These are phyloP conservation scores for Ophiostoma triangulosporum DNA, from an alignment of 2,329 filamentous ascomycete genomes.

Conservation along the genomic window DNA sequence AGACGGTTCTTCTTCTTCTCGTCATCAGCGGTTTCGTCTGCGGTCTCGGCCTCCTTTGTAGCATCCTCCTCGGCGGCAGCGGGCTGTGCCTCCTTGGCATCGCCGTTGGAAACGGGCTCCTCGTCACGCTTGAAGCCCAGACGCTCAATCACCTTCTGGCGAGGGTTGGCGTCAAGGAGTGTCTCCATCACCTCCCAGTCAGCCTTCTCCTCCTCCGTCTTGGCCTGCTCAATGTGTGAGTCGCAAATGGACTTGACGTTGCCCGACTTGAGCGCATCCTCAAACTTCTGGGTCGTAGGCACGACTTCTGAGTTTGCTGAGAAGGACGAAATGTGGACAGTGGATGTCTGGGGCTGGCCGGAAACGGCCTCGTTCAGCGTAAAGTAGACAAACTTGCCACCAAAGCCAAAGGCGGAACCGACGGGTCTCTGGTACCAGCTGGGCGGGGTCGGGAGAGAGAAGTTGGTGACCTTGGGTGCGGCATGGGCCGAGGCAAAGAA, in stretches of 20 bases:
- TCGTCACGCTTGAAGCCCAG: slow-evolving; percentile 64
- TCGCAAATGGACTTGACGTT: slow-evolving; percentile 70
- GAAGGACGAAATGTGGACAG: slow-evolving; percentile 74
- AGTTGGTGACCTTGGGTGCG: slow-evolving; percentile 79
- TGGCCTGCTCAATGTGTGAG: slow-evolving; percentile 58
- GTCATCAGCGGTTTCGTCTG: slow-evolving; percentile 21
- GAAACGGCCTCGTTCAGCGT: slow-evolving; percentile 42
- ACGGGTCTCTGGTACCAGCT: slow-evolving; percentile 80
- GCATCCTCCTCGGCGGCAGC: slow-evolving; percentile 18
- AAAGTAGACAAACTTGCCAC: slow-evolving; percentile 78
- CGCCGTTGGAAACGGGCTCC: slow-evolving; percentile 30
- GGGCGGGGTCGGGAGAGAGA: slow-evolving; percentile 73
- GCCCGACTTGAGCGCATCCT: slow-evolving; percentile 64
- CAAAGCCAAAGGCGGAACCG: slow-evolving; percentile 87
- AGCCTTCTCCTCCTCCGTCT: slow-evolving; percentile 80
- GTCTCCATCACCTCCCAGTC: slow-evolving; percentile 95
- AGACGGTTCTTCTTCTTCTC: slow-evolving; percentile 47
- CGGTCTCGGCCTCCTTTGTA: slow-evolving; percentile 14
- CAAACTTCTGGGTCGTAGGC: slow-evolving; percentile 74
- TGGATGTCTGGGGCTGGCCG: slow-evolving; percentile 56
- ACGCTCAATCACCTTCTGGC: slow-evolving; percentile 74
- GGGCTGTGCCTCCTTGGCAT: slow-evolving; percentile 22
- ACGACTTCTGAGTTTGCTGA: slow-evolving; percentile 76
- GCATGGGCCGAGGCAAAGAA: slow-evolving; percentile 92
- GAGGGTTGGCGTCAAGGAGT: slow-evolving; percentile 70